phyloP scores from a whole-genome alignment of 306 rosid species.

The Ormosia emarginata region DNA sequence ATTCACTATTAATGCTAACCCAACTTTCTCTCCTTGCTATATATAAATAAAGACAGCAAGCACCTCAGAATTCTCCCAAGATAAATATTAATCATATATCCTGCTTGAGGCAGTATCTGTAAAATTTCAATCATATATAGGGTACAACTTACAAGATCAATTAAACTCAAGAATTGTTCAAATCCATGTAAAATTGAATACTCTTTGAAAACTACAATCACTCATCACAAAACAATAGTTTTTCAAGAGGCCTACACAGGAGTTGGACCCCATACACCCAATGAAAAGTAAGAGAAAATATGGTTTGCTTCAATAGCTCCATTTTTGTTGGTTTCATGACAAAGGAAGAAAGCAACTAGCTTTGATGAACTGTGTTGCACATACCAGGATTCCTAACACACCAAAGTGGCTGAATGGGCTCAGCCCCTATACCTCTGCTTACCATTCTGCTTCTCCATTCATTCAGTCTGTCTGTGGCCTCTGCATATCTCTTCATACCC shows the following conservation, averaged over 20 bases:
- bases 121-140: not conserved
- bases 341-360: conserved; percentile 15
- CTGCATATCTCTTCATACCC: conserved; percentile 60
- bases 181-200: not conserved
- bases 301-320: not conserved
- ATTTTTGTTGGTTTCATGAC: not conserved
- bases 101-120: not conserved
- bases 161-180: not conserved
- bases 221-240: not conserved
- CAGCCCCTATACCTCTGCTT: conserved; percentile 71
- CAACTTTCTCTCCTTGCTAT: not conserved
- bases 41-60: not conserved
- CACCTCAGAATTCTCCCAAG: not conserved
- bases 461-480: conserved; percentile 74
- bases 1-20: not conserved
- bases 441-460: conserved; percentile 89
- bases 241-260: not conserved
- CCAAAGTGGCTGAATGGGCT: conserved; percentile 94
- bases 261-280: not conserved
- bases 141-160: not conserved
- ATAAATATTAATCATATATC: not conserved
- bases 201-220: not conserved
- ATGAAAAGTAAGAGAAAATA: not conserved
- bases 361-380: conserved; percentile 52
- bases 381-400: conserved; percentile 79